phyloP scores from a whole-genome alignment of 2,329 filamentous ascomycete genomes.

The Pseudogymnoascus sp. region DNA sequence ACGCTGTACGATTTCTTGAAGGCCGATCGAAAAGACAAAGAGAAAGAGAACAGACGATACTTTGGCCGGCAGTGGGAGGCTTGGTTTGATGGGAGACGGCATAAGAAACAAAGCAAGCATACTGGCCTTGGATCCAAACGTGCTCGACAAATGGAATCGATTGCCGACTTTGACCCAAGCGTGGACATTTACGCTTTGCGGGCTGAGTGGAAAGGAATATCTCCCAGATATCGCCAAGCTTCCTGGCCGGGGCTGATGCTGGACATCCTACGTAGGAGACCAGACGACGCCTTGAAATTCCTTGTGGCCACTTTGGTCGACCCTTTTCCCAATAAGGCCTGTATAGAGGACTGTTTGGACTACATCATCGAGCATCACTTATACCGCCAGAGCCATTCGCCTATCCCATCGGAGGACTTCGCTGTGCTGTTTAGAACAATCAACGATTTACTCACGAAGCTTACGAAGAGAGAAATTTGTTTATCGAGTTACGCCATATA shows the following conservation, averaged over 20 bases:
- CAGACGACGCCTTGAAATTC: conserved; percentile 19
- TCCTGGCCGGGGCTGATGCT: conserved; percentile 22
- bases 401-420: not conserved
- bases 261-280: conserved; percentile 15
- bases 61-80: not conserved
- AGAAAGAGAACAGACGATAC: not conserved
- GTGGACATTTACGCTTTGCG: not conserved
- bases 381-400: not conserved
- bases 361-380: conserved; percentile 20
- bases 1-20: not conserved
- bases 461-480: not conserved
- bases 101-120: not conserved
- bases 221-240: not conserved
- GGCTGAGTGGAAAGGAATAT: not conserved
- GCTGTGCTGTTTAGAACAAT: not conserved
- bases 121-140: not conserved
- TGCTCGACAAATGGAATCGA: not conserved
- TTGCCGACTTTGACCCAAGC: conserved; percentile 1
- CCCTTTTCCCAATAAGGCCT: conserved; percentile 18
- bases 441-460: not conserved
- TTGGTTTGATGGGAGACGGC: not conserved
- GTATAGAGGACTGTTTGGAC: conserved; percentile 20
- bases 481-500: not conserved
- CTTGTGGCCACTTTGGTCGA: conserved; percentile 19
- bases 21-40: not conserved